A percentile compares a stretch with the other conserved stretches of the same genome.
Evolutionary conservation across 2,329 filamentous ascomycete species (phyloP).

Genomic region (Scolecobasidium constrictum): DNA sequence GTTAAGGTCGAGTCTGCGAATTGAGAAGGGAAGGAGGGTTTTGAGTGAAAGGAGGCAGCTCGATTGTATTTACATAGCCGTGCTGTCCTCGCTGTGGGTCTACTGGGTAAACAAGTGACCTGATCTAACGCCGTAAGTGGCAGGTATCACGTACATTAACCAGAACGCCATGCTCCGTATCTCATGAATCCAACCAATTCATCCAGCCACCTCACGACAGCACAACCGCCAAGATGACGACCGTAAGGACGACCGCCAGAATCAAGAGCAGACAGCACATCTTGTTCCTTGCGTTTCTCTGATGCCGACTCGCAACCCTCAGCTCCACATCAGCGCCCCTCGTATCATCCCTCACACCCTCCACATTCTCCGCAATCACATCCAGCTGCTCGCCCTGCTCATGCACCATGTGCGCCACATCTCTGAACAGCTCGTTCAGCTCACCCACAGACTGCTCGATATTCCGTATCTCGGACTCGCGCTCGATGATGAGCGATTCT

Average conservation of each 20-base stretch:
- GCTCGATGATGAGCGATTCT: constrained; percentile 87
- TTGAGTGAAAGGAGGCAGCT: no score
- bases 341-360: constrained; percentile 71
- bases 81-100: no score
- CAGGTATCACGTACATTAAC: no score
- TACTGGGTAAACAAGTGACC: no score
- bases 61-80: no score
- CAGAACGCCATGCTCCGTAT: no score
- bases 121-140: no score
- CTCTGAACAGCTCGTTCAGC: constrained; percentile 90
- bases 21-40: no score
- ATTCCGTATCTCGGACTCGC: constrained; percentile 91
- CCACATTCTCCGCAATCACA: constrained; percentile 79
- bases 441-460: constrained; percentile 96
- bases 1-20: no score
- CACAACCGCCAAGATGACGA: constrained; percentile 79
- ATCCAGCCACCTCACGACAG: no score
- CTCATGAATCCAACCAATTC: no score
- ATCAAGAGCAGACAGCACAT: constrained; percentile 87
- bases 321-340: constrained; percentile 78
- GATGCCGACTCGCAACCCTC: constrained; percentile 76
- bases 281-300: constrained; percentile 91
- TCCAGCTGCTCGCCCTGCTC: constrained; percentile 87
- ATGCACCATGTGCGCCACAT: constrained; percentile 93
- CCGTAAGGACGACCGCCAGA: constrained; percentile 74